A percentile compares a stretch with the other conserved stretches of the same genome.
These are phyloP conservation scores for Echinosophora koreensis DNA, from an alignment of 306 rosid species.

Conservation along the genomic window DNA sequence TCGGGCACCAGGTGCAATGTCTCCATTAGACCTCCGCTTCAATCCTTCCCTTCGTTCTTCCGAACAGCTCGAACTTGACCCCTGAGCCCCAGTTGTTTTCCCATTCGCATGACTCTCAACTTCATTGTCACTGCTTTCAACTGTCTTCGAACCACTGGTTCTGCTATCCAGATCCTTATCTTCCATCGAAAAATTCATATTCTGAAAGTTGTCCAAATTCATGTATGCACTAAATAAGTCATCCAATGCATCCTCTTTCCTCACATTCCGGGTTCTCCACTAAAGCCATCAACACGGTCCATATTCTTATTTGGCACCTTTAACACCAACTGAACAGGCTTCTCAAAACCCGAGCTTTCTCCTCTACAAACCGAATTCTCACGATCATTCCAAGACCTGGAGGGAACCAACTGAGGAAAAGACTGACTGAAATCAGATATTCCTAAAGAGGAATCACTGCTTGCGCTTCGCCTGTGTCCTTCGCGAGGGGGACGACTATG, in stretches of 20 bases:
- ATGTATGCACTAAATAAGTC: conserved; percentile 75
- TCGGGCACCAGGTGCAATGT: conserved; percentile 53
- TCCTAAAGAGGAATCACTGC: conserved; percentile 78
- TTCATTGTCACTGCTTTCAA: conserved; percentile 88
- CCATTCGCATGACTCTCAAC: conserved; percentile 71
- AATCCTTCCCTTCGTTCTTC: conserved; percentile 74
- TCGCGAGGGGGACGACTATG: conserved; percentile 80
- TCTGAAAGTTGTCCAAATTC: conserved; percentile 75
- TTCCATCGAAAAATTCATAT: conserved; percentile 63
- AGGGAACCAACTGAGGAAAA: conserved; percentile 59
- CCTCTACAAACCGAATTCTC: conserved; percentile 54
- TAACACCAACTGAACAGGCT: conserved; percentile 62
- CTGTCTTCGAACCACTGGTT: conserved; percentile 67
- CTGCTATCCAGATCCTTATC: conserved; percentile 59
- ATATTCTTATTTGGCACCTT: conserved; percentile 49
- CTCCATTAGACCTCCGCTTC: conserved; percentile 72
- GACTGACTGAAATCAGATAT: conserved; percentile 66
- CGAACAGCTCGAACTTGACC: conserved; percentile 52
- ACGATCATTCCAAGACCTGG: conserved; percentile 46
- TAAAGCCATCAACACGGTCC: conserved; percentile 40
- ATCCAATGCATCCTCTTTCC: conserved; percentile 62
- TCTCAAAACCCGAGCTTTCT: conserved; percentile 51
- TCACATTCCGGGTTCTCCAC: conserved; percentile 50
- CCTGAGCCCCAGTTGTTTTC: conserved; percentile 42
- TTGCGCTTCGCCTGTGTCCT: conserved; percentile 75